Conservation (phyloP, 306 rosid species). For the Vicia villosa region DNA sequence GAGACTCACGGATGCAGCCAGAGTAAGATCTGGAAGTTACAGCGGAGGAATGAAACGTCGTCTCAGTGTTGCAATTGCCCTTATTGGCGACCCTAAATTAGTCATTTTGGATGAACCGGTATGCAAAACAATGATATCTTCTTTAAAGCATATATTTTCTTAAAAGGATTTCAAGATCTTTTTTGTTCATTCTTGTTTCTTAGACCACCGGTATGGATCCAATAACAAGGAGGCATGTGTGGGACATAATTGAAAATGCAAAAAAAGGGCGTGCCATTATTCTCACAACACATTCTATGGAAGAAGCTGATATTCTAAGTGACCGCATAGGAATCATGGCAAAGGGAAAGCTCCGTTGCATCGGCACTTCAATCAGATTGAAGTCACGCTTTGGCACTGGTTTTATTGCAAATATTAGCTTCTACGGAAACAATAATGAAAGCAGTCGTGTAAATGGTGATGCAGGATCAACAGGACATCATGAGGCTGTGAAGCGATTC, state of each 20-base stretch:
- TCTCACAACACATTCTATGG: conserved; percentile 44
- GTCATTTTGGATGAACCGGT: conserved; percentile 91
- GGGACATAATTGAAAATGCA: conserved; percentile 87
- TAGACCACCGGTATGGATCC: conserved; percentile 98
- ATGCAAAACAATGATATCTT: conserved; percentile 30
- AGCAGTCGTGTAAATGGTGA: conserved; percentile 48
- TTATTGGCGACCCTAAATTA: conserved; percentile 81
- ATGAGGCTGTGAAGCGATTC: conserved; percentile 69
- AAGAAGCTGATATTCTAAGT: conserved; percentile 26
- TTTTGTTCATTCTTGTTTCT: conserved; percentile 21
- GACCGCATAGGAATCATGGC: conserved; percentile 96
- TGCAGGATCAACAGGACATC: conserved; percentile 38
- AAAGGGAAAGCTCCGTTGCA: conserved; percentile 85
- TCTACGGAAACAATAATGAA: conserved; percentile 45
- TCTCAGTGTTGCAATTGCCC: conserved; percentile 86
- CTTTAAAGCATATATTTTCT: conserved; percentile 26
- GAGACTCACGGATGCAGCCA: conserved; percentile 68
- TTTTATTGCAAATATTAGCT: conserved; percentile 68
- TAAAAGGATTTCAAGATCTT: conserved; percentile 38
- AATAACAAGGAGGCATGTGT: conserved; percentile 88
- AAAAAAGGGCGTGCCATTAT: conserved; percentile 82
- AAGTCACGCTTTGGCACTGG: conserved; percentile 88
- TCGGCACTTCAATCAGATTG: conserved; percentile 83
- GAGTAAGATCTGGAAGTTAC: conserved; percentile 78
- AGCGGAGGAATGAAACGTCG: conserved; percentile 98